Evolutionary conservation across 768 basidiomycete genomes (phyloP), one percentile per base, ranked within the genome.

Genomic region (Psilocybe cubensis): DNA sequence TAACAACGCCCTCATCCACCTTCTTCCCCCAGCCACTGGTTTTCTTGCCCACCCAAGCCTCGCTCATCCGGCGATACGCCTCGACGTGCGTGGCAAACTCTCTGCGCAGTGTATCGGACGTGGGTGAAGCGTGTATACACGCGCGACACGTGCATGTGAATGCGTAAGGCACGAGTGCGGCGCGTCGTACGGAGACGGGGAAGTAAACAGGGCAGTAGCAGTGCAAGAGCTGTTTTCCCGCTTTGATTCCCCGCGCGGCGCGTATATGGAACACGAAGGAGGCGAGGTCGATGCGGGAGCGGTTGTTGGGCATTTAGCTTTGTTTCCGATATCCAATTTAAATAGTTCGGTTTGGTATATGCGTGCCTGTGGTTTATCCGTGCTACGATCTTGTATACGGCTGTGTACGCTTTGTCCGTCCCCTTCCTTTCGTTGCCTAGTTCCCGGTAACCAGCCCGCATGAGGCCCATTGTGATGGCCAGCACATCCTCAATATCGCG

Each of bases 331-430:
- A 42, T n/a, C 12, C 17, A 42, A 10, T 9, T 10, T 42, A 17
- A 28, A 31, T 8, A 11, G 14, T 28, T 40, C 7, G 27, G 24
- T 4, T 31, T 27, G n/a, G 12, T 25, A 47, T 2, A 12, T 20
- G 53, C 9, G 8, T 7, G 72, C 76, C 76, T 76, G 51, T 77
- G 76, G 44, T 76, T 78, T 41, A 76, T 66, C 14, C 75, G 70
- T 50, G 58, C 57, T 3, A 52, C 56, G 6, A 65, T 11, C n/a
- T 58, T 53, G 10, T 48, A 52, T 17, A 63, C 75, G 72, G 60
- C 63, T 2, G 60, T 23, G 10, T 68, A 59, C 17, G 69, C 29
- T 0, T 24, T 25, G 25, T 52, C 53, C 49, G 72, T 71, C 58
- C 63, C 63, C 35, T 70, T 10, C 21, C 49, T 23, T 38, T 33